These are phyloP conservation scores for Kluyveromyces wickerhamii DNA, from an alignment of 805 yeast species.

Conservation along the genomic window DNA sequence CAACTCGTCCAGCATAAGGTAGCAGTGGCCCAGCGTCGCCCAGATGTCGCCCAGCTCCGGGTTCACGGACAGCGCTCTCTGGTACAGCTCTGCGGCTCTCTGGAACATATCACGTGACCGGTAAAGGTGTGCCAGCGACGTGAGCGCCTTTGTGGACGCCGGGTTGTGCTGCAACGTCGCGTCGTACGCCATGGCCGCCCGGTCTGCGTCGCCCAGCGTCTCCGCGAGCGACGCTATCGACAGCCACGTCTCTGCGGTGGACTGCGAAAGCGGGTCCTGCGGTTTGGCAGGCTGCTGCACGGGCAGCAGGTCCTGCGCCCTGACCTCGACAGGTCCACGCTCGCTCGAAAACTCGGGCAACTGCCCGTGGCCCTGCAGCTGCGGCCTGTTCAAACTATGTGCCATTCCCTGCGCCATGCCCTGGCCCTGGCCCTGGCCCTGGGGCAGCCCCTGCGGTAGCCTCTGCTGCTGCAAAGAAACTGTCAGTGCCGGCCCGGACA, in stretches of 20 bases:
- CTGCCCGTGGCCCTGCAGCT: conserved; percentile 5
- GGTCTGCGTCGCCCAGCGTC: conserved; percentile 76
- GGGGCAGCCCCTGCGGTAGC: conserved; percentile 8
- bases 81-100: conserved; percentile 91
- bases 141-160: conserved; percentile 74
- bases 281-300: conserved; percentile 15
- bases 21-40: conserved; percentile 96
- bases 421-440: conserved; percentile 1
- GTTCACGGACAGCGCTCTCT: conserved; percentile 70
- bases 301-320: conserved; percentile 1
- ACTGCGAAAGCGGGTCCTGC: conserved; percentile 34
- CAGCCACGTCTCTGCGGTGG: conserved; percentile 79
- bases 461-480: conserved; percentile 3
- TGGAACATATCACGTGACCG: conserved; percentile 84
- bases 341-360: not conserved
- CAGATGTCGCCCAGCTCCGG: conserved; percentile 94
- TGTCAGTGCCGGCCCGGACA: conserved; percentile 1
- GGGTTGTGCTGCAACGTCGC: conserved; percentile 82
- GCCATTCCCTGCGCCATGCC: conserved; percentile 1
- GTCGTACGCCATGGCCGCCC: conserved; percentile 84
- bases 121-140: conserved; percentile 80
- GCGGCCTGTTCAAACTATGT: conserved; percentile 7
- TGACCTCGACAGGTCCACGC: not conserved
- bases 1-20: conserved; percentile 90
- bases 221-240: conserved; percentile 89